Evolutionary conservation across 768 basidiomycete species (phyloP), one percentile per base, ranked within the genome.

Genomic region (Lactarius hatsudake): DNA sequence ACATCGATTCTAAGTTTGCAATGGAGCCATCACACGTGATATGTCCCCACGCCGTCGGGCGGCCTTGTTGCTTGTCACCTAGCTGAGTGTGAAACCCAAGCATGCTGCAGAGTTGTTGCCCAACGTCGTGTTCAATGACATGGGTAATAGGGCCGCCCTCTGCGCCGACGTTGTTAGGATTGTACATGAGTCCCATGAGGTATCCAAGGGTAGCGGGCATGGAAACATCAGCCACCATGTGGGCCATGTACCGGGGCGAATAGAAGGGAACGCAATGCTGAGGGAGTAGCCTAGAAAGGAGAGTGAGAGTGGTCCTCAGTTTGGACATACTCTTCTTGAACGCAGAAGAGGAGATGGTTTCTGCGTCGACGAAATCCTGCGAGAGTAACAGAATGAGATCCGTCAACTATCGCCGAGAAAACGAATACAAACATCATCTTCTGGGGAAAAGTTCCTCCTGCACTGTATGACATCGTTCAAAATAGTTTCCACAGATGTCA

Each of bases 1-100:
- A 82, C 65, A 81, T 79, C 18, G 82, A 80, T 70, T 83, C 82
- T 63, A 82, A 56, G 66, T 83, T 83, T 4, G 82, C 82, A 9
- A 83, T 74, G 12, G 81, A 76, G 3, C 82, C 82, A 54, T 75
- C 81, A 45, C 74, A 77, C 10, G 81, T 75, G 56, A 83, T 76
- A 68, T 83, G 82, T 0, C 81, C 82, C 81, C 81, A 82, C 18
- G 68, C 54, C 10, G 54, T 59, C 20, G 69, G 71, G 9, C 48
- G 53, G 26, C 42, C 42, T 15, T 9, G 38, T 48, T 20, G 23
- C 38, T 65, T 26, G 2, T 20, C 30, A 13, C 59, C 59, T 26
- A 40, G 57, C 17, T 69, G 54, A 18, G 65, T 70, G 26, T 73
- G 71, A 59, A 76, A 81, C 5, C 81, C 81, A 10, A 82, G 63